Evolutionary conservation across 257 asterid species (phyloP), one percentile per base, ranked within the genome.

Genomic region (Cynanchum wilfordii): DNA sequence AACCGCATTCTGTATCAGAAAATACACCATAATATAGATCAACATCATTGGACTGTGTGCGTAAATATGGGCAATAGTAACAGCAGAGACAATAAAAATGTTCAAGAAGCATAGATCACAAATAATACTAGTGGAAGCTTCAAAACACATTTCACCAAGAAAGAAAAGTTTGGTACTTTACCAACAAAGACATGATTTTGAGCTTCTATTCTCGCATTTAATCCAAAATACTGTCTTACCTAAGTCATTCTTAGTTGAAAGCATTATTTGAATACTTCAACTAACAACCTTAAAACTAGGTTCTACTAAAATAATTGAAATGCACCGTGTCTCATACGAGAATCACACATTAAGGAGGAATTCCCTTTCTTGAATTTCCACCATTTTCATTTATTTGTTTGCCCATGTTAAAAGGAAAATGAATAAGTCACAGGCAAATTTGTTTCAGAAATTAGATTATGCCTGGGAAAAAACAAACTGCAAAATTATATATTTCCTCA

Each of bases 1-100:
- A 94, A 94, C 69, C 84, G 85, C 71, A 87, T 69, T 78, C 98
- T 94, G 96, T 84, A 79, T 59, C 71, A 76, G 38, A 25, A 57
- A 30, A 81, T 56, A 19, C 24, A 64, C 47, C 45, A 30, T 60
- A 10, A 10, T 47, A n/a, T 10, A 64, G 16, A 38, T 64, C 68
- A 16, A 27, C 7, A 64, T 7, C 5, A 64, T 17, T 10, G 15
- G 69, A 33, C 50, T 36, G 10, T 19, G 17, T 7, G 69, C 11
- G 16, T 25, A 64, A 36, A 20, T 10, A 64, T 15, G 24, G 30
- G 25, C 10, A 30, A 62, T 16, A 36, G 16, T 36, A 63, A 19
- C n/a, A 36, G 50, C 10, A 64, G 49, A 49, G 54, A 25, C 1
- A 66, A 56, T 5, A 69, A 59, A 15, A 68, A 70, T 38, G 66